Evolutionary conservation across 2,329 filamentous ascomycete species (phyloP).

Genomic region (Metarhizium robertsii): DNA sequence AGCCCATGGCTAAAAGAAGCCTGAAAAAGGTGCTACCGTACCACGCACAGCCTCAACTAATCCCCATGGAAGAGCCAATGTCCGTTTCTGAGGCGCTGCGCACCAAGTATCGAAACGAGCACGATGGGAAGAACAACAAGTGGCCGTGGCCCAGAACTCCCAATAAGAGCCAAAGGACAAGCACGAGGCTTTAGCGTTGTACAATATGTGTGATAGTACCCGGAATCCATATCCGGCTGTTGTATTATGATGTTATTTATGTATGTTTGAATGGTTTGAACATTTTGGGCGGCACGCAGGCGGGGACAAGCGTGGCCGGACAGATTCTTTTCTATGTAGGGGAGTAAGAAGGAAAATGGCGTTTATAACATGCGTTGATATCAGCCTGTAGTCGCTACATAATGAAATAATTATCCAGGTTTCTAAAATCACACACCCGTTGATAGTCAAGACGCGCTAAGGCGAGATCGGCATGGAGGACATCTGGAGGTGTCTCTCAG

Average conservation of each 20-base stretch:
- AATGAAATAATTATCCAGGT: no score
- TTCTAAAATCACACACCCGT: no score
- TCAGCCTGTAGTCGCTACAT: no score
- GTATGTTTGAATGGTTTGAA: neutral
- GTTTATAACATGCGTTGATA: no score
- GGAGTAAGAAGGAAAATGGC: no score
- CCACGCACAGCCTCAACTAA: conserved; percentile 20
- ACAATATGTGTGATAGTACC: neutral
- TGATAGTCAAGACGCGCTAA: no score
- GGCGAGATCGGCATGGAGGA: no score
- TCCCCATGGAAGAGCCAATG: conserved; percentile 26
- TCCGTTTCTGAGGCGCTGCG: conserved; percentile 25
- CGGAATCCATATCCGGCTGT: neutral
- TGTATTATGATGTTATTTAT: neutral
- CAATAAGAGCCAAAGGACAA: conserved; percentile 15
- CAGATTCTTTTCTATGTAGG: neutral
- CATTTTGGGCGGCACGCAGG: neutral
- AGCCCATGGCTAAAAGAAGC: conserved; percentile 14
- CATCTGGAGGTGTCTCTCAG: no score
- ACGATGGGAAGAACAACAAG: conserved; percentile 14
- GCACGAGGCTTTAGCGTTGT: conserved; percentile 15
- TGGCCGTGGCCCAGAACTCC: conserved; percentile 16
- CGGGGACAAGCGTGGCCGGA: neutral
- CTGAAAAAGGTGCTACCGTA: conserved; percentile 27
- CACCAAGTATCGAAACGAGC: conserved; percentile 10